Evolutionary conservation across 2,329 filamentous ascomycete species (phyloP), one percentile per base, ranked within the genome.

Genomic region (Curvularia hawaiiensis): DNA sequence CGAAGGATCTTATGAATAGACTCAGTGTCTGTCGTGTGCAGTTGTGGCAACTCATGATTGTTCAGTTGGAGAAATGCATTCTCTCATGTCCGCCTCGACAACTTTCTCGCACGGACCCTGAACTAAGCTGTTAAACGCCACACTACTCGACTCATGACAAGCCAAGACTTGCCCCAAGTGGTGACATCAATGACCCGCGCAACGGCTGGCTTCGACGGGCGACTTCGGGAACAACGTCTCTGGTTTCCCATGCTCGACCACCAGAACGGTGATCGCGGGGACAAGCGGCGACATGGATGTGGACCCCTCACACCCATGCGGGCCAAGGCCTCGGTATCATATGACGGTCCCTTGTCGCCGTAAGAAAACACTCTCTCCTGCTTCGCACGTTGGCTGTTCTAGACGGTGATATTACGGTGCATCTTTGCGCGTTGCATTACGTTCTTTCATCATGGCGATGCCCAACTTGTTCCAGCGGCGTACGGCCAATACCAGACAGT

Each of bases 401-500:
- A 22, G 46, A 2, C 12, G n/a, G 39, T 14, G 44, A 18, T 31
- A 31, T 30, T 10, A n/a, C 20, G 3, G 28, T 16, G 9, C 44
- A 20, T 38, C 12, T 9, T 45, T 46, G 22, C 30, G 12, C 54
- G 46, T 26, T 40, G 7, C 20, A 24, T 30, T n/a, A 11, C 20
- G 11, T 41, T 55, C 14, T 11, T 11, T 9, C 28, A 52, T 2
- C 14, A 82, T 82, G 80, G 75, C 79, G 18, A 77, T 73, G 66
- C 73, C 74, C 3, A 80, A 79, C 58, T 74, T 76, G 1, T 81
- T 82, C 56, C 68, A 73, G 28, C 69, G 72, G 44, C 69, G 68
- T 24, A 81, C 79, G 14, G 67, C 76, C 44, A 79, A 81, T 49
- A 81, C 79, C 4, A 71, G 69, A 58, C 66, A 68, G 79, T 80